Conservation (phyloP, 1,284 basidiomycete species). For the Salmacisia buchloeana region DNA sequence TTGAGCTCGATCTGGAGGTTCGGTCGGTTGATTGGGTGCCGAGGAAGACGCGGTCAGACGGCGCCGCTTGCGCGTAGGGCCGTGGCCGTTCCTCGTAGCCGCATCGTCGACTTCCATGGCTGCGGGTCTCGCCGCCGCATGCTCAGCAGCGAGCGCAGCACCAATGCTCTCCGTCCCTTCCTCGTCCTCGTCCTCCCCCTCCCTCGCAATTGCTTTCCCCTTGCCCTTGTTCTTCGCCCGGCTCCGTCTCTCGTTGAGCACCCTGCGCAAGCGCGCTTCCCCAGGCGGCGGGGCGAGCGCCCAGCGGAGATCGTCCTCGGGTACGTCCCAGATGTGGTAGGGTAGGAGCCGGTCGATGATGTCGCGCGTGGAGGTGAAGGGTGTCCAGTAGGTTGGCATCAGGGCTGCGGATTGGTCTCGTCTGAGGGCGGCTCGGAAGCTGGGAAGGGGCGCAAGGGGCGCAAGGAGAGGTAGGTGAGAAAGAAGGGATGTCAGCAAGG, state of each 20-base stretch:
- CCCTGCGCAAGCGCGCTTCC: neutral
- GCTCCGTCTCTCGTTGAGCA: no score
- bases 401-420: conserved; percentile 32
- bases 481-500: neutral
- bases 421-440: neutral
- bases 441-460: neutral
- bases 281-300: neutral
- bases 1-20: neutral
- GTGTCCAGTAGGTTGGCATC: conserved; percentile 29
- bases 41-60: neutral
- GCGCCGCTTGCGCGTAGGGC: neutral
- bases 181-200: neutral
- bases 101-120: no score
- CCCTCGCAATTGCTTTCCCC: neutral
- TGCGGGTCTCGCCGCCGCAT: no score
- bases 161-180: no score
- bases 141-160: no score
- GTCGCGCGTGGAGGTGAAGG: conserved; percentile 33
- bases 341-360: conserved; percentile 38
- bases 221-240: neutral
- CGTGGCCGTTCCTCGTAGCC: no score
- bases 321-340: conserved; percentile 45
- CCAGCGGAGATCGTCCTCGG: conserved; percentile 24
- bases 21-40: neutral
- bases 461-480: no score